Conservation (phyloP, 306 rosid species). For the Corylus americana region DNA sequence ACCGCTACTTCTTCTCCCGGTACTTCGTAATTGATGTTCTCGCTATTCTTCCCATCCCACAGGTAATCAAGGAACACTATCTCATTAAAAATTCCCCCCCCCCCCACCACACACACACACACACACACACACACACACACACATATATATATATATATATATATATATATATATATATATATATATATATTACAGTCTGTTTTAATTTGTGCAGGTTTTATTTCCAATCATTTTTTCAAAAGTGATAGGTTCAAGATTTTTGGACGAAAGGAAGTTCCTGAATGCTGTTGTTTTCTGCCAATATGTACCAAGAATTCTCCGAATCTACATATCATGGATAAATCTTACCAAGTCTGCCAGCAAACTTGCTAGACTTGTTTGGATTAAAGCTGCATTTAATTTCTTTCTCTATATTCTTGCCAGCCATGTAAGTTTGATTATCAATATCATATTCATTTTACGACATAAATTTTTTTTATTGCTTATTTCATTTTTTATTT, state of each 20-base stretch:
- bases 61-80: slow-evolving; percentile 41
- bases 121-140: too few relatives aligned
- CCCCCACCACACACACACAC: too few relatives aligned
- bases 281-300: slow-evolving; percentile 66
- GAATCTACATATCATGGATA: slow-evolving; percentile 75
- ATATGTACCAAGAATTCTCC: slow-evolving; percentile 71
- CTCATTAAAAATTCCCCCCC: too few relatives aligned
- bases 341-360: slow-evolving; percentile 93
- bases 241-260: slow-evolving; percentile 46
- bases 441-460: background rate
- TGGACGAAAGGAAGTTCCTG: slow-evolving; percentile 68
- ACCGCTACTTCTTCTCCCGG: background rate
- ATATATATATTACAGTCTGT: slow-evolving; percentile 7
- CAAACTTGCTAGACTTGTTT: slow-evolving; percentile 67
- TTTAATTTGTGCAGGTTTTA: slow-evolving; percentile 63
- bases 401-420: slow-evolving; percentile 92
- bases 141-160: too few relatives aligned
- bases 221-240: slow-evolving; percentile 58
- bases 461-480: background rate
- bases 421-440: slow-evolving; percentile 74
- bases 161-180: too few relatives aligned
- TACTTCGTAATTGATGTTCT: background rate
- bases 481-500: too few relatives aligned
- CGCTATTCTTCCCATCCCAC: slow-evolving; percentile 83
- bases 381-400: slow-evolving; percentile 97